Conservation (phyloP, 495 filamentous ascomycete species). For the Tuber borchii region DNA sequence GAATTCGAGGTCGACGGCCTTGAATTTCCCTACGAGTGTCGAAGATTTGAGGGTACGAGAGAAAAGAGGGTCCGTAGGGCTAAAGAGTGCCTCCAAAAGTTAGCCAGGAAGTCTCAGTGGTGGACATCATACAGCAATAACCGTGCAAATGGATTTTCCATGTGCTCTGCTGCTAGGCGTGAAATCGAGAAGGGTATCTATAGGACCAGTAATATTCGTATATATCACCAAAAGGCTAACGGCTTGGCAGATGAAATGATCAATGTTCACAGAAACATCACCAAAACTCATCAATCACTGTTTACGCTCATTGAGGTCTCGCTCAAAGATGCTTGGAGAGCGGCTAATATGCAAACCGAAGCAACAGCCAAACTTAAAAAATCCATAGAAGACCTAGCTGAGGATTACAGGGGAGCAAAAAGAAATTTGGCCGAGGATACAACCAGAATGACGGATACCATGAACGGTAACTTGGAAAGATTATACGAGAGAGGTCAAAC, state of each 20-base stretch:
- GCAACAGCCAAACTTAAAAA: constrained; percentile 6
- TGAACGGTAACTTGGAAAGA: not conserved
- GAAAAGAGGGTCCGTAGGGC: constrained; percentile 15
- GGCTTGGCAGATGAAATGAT: constrained; percentile 29
- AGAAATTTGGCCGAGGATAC: not conserved
- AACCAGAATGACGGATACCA: not conserved
- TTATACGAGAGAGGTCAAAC: not conserved
- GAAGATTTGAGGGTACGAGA: constrained; percentile 6
- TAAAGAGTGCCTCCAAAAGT: constrained; percentile 32
- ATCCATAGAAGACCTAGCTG: constrained; percentile 6
- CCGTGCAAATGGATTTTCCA: constrained; percentile 34
- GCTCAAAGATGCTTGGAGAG: constrained; percentile 23
- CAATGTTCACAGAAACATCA: constrained; percentile 37
- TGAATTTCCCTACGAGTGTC: constrained; percentile 34
- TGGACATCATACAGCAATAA: constrained; percentile 43
- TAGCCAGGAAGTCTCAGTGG: constrained; percentile 39
- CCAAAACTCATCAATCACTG: constrained; percentile 30
- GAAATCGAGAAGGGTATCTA: constrained; percentile 38
- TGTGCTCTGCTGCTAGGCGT: constrained; percentile 36
- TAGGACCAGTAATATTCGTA: not conserved
- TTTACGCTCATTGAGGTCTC: constrained; percentile 20
- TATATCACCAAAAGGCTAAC: constrained; percentile 1
- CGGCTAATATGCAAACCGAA: constrained; percentile 6
- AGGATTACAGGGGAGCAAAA: not conserved
- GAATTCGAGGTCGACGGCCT: constrained; percentile 40